Percentiles rank a stretch among this genome's conserved stretches.
Conservation (phyloP, 495 filamentous ascomycete genomes). For the Annulohypoxylon moriforme region DNA sequence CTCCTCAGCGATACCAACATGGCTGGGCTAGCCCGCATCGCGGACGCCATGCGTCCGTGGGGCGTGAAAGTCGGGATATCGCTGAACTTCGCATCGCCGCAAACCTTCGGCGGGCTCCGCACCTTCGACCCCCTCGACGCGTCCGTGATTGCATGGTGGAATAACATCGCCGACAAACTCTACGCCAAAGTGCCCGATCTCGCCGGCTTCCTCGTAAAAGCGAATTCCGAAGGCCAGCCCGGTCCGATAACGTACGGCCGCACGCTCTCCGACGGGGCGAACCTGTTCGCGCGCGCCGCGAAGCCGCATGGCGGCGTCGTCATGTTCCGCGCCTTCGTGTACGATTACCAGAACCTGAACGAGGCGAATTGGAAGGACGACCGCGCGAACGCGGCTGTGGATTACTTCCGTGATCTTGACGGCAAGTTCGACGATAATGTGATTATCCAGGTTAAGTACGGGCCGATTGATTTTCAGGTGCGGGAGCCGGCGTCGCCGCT, state of each 20-base stretch:
- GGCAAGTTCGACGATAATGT: conserved; percentile 76
- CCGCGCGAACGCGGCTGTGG: conserved; percentile 74
- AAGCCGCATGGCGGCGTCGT: conserved; percentile 73
- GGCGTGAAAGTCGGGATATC: conserved; percentile 74
- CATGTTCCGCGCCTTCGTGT: conserved; percentile 81
- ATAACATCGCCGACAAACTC: conserved; percentile 65
- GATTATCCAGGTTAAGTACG: conserved; percentile 78
- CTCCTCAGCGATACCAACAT: conserved; percentile 68
- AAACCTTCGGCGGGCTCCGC: conserved; percentile 63
- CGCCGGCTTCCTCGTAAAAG: conserved; percentile 77
- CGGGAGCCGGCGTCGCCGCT: conserved; percentile 76
- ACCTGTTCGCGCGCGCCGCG: conserved; percentile 72
- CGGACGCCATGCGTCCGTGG: conserved; percentile 73
- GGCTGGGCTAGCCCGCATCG: conserved; percentile 69
- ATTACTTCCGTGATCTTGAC: conserved; percentile 75
- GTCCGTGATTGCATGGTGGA: conserved; percentile 71
- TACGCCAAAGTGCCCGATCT: conserved; percentile 73
- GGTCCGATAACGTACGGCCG: conserved; percentile 76
- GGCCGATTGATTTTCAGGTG: conserved; percentile 81
- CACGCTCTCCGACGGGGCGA: conserved; percentile 75
- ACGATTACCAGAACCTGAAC: conserved; percentile 65
- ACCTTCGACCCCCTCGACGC: conserved; percentile 75
- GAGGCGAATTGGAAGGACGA: conserved; percentile 72
- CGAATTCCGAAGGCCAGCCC: conserved; percentile 78
- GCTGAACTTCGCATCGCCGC: conserved; percentile 74